Percentiles rank a stretch among this genome's conserved stretches.
phyloP scores from a whole-genome alignment of 1,284 basidiomycete species.

The Leccinum angustisporum region DNA sequence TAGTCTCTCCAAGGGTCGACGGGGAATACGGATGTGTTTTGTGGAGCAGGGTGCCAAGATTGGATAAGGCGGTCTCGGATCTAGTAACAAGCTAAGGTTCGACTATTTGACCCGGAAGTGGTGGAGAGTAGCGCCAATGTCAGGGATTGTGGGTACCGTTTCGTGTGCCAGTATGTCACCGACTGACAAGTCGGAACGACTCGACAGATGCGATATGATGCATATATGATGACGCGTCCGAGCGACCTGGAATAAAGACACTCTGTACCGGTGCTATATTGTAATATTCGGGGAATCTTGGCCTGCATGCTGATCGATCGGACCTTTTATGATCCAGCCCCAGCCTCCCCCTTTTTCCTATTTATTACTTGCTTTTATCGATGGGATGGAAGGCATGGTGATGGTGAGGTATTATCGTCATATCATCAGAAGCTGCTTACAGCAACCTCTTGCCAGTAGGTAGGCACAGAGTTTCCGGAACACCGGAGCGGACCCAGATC shows the following conservation, averaged over 20 bases:
- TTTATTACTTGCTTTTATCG: too few species aligned
- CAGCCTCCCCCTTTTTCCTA: too few species aligned
- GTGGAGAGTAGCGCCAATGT: neutral
- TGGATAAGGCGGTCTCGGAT: neutral
- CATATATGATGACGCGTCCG: neutral
- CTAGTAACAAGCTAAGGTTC: neutral
- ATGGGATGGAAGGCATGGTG: too few species aligned
- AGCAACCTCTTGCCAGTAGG: neutral
- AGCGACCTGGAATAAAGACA: too few species aligned
- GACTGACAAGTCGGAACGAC: neutral
- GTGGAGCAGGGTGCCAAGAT: neutral
- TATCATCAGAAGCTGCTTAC: neutral
- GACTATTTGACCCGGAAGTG: neutral
- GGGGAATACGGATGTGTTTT: neutral
- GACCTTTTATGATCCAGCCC: too few species aligned
- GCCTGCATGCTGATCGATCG: too few species aligned
- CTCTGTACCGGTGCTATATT: too few species aligned
- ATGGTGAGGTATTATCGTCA: too few species aligned
- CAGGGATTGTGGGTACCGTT: neutral
- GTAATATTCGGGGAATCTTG: too few species aligned
- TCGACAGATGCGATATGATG: neutral
- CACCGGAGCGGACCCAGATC: neutral
- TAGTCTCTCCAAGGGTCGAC: neutral
- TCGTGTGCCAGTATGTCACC: neutral
- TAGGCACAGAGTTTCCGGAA: neutral